phyloP scores from a whole-genome alignment of 2,329 filamentous ascomycete species.

The Talaromyces atroroseus region DNA sequence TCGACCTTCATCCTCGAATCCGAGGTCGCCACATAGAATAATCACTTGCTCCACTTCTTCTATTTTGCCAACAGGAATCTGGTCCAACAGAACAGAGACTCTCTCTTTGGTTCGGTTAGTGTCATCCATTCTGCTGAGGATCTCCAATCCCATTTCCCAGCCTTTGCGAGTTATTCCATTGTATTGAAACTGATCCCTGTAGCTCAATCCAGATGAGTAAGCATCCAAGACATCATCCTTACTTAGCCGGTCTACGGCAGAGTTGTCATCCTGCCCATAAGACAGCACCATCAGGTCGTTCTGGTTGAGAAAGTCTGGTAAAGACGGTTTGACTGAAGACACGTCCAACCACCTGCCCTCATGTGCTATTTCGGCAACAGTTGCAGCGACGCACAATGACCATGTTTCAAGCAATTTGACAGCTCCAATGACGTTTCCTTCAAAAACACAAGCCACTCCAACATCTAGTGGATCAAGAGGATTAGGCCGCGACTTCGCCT shows the following conservation, averaged over 20 bases:
- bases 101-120: slow-evolving; percentile 64
- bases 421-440: slow-evolving; percentile 72
- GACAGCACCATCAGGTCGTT: slow-evolving; percentile 83
- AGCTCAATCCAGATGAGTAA: slow-evolving; percentile 63
- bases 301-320: slow-evolving; percentile 65
- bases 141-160: slow-evolving; percentile 83
- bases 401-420: slow-evolving; percentile 69
- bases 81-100: slow-evolving; percentile 67
- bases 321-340: slow-evolving; percentile 49
- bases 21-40: slow-evolving; percentile 68
- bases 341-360: slow-evolving; percentile 75
- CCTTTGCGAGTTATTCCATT: slow-evolving; percentile 54
- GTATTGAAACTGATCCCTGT: slow-evolving; percentile 30
- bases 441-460: slow-evolving; percentile 72
- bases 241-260: slow-evolving; percentile 47
- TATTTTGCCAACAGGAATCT: slow-evolving; percentile 66
- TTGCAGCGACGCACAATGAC: slow-evolving; percentile 73
- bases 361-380: slow-evolving; percentile 78
- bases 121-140: slow-evolving; percentile 76
- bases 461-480: slow-evolving; percentile 71
- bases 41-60: slow-evolving; percentile 76
- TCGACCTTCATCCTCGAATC: slow-evolving; percentile 71
- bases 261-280: slow-evolving; percentile 54
- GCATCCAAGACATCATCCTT: slow-evolving; percentile 73
- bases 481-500: slow-evolving; percentile 64